phyloP scores from a whole-genome alignment of 805 yeast genomes.

The Ogataea nakhonphanomensis region DNA sequence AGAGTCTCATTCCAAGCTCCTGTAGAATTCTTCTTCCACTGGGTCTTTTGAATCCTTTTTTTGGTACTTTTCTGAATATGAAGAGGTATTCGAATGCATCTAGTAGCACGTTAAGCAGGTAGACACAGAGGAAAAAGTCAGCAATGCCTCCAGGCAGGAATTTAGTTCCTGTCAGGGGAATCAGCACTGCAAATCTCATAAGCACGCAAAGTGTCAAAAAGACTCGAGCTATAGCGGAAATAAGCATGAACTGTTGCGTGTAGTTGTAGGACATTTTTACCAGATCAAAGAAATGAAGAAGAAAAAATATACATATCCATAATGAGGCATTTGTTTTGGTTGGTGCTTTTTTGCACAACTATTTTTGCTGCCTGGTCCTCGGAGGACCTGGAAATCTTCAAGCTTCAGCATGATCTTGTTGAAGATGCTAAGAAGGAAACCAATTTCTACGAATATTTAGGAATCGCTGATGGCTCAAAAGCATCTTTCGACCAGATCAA shows the following conservation, averaged over 20 bases:
- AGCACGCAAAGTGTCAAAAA: constrained; percentile 48
- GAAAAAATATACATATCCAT: constrained; percentile 2
- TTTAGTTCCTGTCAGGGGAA: constrained; percentile 62
- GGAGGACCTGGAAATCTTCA: constrained; percentile 79
- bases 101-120: constrained; percentile 9
- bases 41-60: constrained; percentile 12
- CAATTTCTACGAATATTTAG: constrained; percentile 68
- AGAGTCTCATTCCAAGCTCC: constrained; percentile 9
- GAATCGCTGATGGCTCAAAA: constrained; percentile 38
- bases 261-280: constrained; percentile 17
- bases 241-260: constrained; percentile 23
- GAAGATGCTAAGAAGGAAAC: constrained; percentile 45
- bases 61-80: constrained; percentile 18
- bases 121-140: constrained; percentile 44
- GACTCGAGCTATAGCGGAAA: constrained; percentile 29
- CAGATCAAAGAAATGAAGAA: neutral
- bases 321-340: constrained; percentile 14
- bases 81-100: constrained; percentile 22
- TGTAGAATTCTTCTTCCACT: constrained; percentile 8
- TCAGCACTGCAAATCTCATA: constrained; percentile 46
- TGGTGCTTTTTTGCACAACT: constrained; percentile 5
- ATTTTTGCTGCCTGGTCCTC: constrained; percentile 28
- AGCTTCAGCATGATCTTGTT: constrained; percentile 61
- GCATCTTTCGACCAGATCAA: constrained; percentile 52
- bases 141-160: constrained; percentile 73